These are phyloP conservation scores for Suillus fuscotomentosus DNA, from an alignment of 768 basidiomycete genomes.

Conservation along the genomic window DNA sequence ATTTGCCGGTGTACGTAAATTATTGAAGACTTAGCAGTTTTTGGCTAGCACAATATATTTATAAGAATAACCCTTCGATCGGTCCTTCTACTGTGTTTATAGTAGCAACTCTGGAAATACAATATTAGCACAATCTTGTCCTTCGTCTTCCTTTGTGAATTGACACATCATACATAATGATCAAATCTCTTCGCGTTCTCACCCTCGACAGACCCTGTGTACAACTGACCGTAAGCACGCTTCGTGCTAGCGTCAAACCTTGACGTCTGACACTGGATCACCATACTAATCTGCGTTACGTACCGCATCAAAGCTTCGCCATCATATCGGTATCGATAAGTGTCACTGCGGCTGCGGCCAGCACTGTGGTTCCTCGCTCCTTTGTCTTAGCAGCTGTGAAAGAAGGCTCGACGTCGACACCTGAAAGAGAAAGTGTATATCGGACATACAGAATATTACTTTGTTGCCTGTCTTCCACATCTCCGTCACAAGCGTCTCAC, in stretches of 20 bases:
- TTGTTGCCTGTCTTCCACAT: slow-evolving; percentile 98
- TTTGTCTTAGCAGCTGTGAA: slow-evolving; percentile 79
- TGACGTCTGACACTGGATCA: too few relatives aligned
- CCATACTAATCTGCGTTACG: background rate
- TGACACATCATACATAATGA: too few relatives aligned
- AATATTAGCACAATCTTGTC: too few relatives aligned
- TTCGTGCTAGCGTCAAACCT: too few relatives aligned
- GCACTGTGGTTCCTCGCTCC: slow-evolving; percentile 69
- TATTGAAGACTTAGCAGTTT: background rate
- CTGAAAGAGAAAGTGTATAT: background rate
- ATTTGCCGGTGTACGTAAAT: background rate
- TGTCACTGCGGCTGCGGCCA: slow-evolving; percentile 84
- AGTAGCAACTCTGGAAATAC: too few relatives aligned
- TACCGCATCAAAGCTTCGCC: slow-evolving; percentile 52
- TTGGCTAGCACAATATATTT: background rate
- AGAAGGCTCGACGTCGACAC: background rate
- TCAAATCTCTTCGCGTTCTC: too few relatives aligned
- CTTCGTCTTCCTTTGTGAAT: too few relatives aligned
- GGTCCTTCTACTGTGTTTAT: too few relatives aligned
- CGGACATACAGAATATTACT: slow-evolving; percentile 82
- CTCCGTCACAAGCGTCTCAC: slow-evolving; percentile 91
- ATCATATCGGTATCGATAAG: slow-evolving; percentile 49
- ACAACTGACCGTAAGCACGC: too few relatives aligned
- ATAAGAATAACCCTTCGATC: too few relatives aligned
- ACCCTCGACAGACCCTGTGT: too few relatives aligned